Percentiles rank a stretch among this genome's conserved stretches.
Conservation (phyloP, 371 early-diverging fungal genomes). For the Mucor mucedo region DNA sequence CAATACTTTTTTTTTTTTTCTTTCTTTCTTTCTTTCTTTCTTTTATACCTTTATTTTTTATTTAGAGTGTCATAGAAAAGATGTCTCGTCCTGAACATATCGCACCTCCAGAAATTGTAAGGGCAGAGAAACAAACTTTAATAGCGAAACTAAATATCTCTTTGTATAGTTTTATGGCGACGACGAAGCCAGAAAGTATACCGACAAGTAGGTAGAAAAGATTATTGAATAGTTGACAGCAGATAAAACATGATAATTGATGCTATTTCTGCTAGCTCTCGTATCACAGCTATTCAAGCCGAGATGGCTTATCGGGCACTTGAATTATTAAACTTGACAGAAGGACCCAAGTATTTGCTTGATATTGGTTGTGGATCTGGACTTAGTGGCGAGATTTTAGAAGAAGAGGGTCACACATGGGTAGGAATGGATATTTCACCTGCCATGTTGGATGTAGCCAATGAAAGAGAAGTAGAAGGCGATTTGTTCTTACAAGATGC, state of each 20-base stretch:
- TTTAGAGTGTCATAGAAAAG: background rate
- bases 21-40: background rate
- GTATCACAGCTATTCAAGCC: constrained; percentile 91
- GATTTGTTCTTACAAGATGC: constrained; percentile 96
- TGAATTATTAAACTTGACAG: constrained; percentile 87
- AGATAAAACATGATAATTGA: background rate
- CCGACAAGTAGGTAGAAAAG: constrained; percentile 72
- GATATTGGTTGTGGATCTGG: constrained; percentile 62
- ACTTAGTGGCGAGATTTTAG: constrained; percentile 93
- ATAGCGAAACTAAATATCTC: constrained; percentile 16
- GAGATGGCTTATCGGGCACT: constrained; percentile 93
- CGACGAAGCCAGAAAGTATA: constrained; percentile 93
- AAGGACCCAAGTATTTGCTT: constrained; percentile 68
- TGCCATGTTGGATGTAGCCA: constrained; percentile 89
- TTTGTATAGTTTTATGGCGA: constrained; percentile 81
- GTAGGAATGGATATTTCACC: constrained; percentile 97
- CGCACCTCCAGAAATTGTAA: constrained; percentile 96
- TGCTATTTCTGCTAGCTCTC: constrained; percentile 62
- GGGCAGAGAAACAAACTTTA: background rate
- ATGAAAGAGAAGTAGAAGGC: constrained; percentile 86
- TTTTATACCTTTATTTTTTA: background rate
- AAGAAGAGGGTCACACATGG: constrained; percentile 95
- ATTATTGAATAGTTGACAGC: background rate
- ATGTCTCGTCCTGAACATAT: constrained; percentile 96
- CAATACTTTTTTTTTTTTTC: constrained; percentile 15